Percentiles rank a stretch among this genome's conserved stretches.
phyloP scores from a whole-genome alignment of 108 stramenopile species.

The Thalassiosira profunda region DNA sequence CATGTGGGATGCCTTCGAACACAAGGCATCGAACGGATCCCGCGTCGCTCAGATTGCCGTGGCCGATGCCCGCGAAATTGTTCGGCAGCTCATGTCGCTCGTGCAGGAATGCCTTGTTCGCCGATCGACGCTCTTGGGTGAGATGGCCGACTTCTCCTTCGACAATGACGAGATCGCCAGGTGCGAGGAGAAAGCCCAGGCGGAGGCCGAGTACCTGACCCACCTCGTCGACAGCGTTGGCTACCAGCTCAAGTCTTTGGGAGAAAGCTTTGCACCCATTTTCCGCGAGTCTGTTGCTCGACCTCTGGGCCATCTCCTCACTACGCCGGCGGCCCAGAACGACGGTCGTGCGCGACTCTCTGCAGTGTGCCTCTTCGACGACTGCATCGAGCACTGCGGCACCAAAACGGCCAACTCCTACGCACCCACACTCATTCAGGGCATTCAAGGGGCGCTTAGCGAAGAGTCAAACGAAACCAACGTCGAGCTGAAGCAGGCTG shows the following conservation, averaged over 20 bases:
- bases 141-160: constrained; percentile 26
- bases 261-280: constrained; percentile 53
- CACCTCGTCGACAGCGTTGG: constrained; percentile 83
- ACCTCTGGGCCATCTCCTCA: constrained; percentile 55
- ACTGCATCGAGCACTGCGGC: constrained; percentile 84
- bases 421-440: constrained; percentile 53
- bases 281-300: constrained; percentile 69
- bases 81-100: constrained; percentile 54
- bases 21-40: constrained; percentile 28
- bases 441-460: constrained; percentile 44
- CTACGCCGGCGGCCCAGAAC: constrained; percentile 39
- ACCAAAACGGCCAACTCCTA: constrained; percentile 54
- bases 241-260: constrained; percentile 76
- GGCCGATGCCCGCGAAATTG: constrained; percentile 48
- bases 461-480: constrained; percentile 52
- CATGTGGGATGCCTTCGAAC: constrained; percentile 54
- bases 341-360: constrained; percentile 66
- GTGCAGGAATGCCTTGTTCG: constrained; percentile 68
- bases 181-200: constrained; percentile 43
- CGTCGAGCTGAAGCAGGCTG: constrained; percentile 59
- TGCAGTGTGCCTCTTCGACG: constrained; percentile 82
- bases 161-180: constrained; percentile 76
- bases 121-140: constrained; percentile 46
- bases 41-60: constrained; percentile 49
- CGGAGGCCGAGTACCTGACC: constrained; percentile 67